phyloP scores from a whole-genome alignment of 768 basidiomycete species.

The Holtermannia corniformis region DNA sequence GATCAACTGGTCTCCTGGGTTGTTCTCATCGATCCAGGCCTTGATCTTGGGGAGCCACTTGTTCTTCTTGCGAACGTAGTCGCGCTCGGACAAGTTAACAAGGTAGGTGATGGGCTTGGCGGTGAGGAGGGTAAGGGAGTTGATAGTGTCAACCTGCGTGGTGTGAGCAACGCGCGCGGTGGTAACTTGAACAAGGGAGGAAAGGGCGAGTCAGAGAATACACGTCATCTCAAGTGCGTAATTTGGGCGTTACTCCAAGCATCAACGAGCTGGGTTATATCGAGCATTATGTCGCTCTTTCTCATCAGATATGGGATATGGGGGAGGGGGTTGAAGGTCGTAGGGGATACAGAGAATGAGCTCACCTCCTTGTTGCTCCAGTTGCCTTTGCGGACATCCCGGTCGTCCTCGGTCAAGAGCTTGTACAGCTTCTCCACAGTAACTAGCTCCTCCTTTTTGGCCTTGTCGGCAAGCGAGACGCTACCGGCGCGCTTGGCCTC shows the following conservation, averaged over 20 bases:
- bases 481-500: conserved; percentile 60
- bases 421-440: conserved; percentile 77
- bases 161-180: too few relatives aligned
- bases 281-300: conserved; percentile 65
- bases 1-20: conserved; percentile 89
- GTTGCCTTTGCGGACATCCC: conserved; percentile 83
- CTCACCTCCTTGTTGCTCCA: conserved; percentile 96
- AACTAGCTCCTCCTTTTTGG: conserved; percentile 90
- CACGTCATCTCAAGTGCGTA: conserved; percentile 51
- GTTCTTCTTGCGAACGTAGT: conserved; percentile 96
- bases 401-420: conserved; percentile 62
- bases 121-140: conserved; percentile 68
- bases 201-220: conserved; percentile 31
- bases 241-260: conserved; percentile 81
- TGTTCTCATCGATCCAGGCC: conserved; percentile 92
- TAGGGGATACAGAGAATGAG: conserved; percentile 7
- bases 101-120: conserved; percentile 97
- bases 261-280: conserved; percentile 90
- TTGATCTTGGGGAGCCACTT: conserved; percentile 99
- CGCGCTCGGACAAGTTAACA: conserved; percentile 89
- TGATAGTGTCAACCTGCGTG: conserved; percentile 39
- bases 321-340: conserved; percentile 8
- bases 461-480: conserved; percentile 78
- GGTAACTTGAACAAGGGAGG: not conserved
- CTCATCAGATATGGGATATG: conserved; percentile 50